Evolutionary conservation across 2,329 filamentous ascomycete genomes (phyloP).

Genomic region (Colletotrichum sp.): DNA sequence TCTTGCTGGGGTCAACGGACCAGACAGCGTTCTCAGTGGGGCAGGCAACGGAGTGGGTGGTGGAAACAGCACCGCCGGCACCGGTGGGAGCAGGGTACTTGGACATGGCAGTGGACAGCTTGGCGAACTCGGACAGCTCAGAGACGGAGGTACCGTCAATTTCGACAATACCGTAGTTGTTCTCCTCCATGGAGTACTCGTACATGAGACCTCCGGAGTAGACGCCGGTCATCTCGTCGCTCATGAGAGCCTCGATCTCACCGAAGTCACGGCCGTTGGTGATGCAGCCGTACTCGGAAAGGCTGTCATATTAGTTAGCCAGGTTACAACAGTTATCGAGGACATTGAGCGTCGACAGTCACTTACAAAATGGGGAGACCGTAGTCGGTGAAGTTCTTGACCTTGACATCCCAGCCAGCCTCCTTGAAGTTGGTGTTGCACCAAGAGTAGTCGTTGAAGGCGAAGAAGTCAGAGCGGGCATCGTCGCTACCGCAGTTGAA

Average conservation of each 20-base stretch:
- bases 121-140: conserved; percentile 67
- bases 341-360: neutral
- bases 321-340: neutral
- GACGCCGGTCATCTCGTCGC: conserved; percentile 79
- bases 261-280: conserved; percentile 81
- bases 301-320: conserved; percentile 36
- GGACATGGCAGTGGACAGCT: conserved; percentile 52
- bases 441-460: conserved; percentile 91
- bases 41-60: conserved; percentile 52
- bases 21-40: conserved; percentile 54
- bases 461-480: conserved; percentile 86
- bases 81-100: conserved; percentile 57
- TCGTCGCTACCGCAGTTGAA: conserved; percentile 92
- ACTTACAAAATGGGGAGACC: conserved; percentile 81
- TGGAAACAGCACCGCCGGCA: conserved; percentile 52
- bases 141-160: conserved; percentile 61
- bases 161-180: conserved; percentile 80
- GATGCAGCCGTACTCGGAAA: conserved; percentile 93
- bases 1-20: conserved; percentile 53
- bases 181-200: conserved; percentile 85
- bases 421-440: conserved; percentile 73
- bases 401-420: conserved; percentile 88
- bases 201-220: conserved; percentile 98
- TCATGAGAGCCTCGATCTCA: conserved; percentile 83
- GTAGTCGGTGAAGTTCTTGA: conserved; percentile 85